These are phyloP conservation scores for Penicillium concentricum DNA, from an alignment of 2,329 filamentous ascomycete genomes.

Conservation along the genomic window DNA sequence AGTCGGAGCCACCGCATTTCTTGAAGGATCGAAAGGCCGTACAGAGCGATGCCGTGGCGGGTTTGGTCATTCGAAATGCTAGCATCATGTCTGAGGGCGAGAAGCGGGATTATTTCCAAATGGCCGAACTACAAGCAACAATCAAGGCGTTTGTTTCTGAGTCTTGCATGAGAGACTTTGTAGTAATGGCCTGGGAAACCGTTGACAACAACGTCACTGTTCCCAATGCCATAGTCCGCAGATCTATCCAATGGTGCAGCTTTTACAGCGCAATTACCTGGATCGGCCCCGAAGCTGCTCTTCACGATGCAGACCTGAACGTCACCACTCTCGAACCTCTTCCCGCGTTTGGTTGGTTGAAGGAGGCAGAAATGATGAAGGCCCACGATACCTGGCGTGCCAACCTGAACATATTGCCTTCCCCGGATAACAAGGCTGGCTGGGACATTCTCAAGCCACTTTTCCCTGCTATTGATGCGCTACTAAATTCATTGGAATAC, in stretches of 20 bases:
- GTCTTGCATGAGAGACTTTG: constrained; percentile 45
- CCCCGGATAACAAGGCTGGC: constrained; percentile 16
- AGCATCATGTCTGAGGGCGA: constrained; percentile 44
- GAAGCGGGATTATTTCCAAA: constrained; percentile 47
- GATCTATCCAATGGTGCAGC: constrained; percentile 48
- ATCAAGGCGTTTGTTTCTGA: constrained; percentile 49
- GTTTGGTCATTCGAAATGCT: constrained; percentile 43
- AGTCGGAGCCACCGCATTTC: constrained; percentile 42
- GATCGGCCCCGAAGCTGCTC: constrained; percentile 41
- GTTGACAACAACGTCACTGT: constrained; percentile 39
- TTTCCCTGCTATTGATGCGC: constrained; percentile 27
- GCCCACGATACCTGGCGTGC: constrained; percentile 44
- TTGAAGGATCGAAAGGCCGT: constrained; percentile 37
- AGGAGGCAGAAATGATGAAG: constrained; percentile 46
- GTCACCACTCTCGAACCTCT: constrained; percentile 39
- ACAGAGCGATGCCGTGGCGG: constrained; percentile 36
- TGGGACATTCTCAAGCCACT: constrained; percentile 29
- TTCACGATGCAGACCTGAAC: constrained; percentile 37
- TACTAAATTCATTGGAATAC: constrained; percentile 28
- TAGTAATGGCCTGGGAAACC: constrained; percentile 48
- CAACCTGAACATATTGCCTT: constrained; percentile 27
- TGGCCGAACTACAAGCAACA: constrained; percentile 41
- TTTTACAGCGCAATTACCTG: constrained; percentile 49
- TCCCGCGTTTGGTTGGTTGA: constrained; percentile 49
- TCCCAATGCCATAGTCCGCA: constrained; percentile 44